Percentiles rank a stretch among this genome's conserved stretches.
These are phyloP conservation scores for Pulicaria dysenterica DNA, from an alignment of 129 eudicot genomes.

Conservation along the genomic window DNA sequence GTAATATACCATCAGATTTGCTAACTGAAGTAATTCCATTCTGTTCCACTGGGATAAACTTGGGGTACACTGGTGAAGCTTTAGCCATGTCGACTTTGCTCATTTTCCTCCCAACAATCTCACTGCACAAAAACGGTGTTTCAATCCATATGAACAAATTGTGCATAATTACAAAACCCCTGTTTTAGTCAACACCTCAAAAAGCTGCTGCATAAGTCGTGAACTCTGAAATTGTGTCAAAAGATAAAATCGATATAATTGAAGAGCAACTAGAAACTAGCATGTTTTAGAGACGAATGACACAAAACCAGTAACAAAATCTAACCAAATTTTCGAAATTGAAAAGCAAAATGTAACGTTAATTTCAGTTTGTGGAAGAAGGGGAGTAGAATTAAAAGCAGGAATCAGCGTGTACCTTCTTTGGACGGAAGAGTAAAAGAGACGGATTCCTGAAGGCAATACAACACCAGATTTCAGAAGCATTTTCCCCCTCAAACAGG, in stretches of 20 bases:
- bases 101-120: conserved; percentile 56
- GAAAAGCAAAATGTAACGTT: background rate
- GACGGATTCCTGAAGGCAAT: conserved; percentile 29
- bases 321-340: background rate
- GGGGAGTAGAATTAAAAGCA: background rate
- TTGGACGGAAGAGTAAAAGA: conserved; percentile 14
- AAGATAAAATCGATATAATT: background rate
- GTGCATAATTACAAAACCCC: background rate
- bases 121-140: conserved; percentile 44
- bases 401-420: conserved; percentile 21
- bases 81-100: conserved; percentile 27
- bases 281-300: conserved; percentile 13
- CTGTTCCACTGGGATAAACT: conserved; percentile 72
- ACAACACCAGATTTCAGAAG: conserved; percentile 30
- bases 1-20: conserved; percentile 57
- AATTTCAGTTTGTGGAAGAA: background rate
- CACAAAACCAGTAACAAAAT: conserved; percentile 14
- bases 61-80: conserved; percentile 51
- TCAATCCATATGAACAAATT: conserved; percentile 10
- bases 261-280: background rate
- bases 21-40: conserved; percentile 59
- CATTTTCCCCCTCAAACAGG: conserved; percentile 24
- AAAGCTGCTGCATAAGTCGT: background rate
- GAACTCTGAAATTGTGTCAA: conserved; percentile 15
- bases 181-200: background rate